A percentile compares a stretch with the other conserved stretches of the same genome.
Evolutionary conservation across 345 rosid genomes (phyloP).

Genomic region (Salix brachista): DNA sequence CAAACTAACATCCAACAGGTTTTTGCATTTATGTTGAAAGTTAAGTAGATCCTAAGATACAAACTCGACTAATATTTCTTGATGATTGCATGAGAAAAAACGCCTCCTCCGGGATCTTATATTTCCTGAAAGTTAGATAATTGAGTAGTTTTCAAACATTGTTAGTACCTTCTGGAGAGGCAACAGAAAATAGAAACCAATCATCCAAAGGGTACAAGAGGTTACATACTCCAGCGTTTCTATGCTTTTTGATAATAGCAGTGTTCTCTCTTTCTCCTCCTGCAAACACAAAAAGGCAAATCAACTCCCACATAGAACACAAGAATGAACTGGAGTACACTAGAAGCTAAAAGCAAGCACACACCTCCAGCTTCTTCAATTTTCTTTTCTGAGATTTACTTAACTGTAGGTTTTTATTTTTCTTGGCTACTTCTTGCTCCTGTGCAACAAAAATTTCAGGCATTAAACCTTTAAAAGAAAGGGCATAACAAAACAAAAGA

Average conservation of each 20-base stretch:
- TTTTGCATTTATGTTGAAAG: not conserved
- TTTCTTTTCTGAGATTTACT: slow-evolving; percentile 70
- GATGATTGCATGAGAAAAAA: slow-evolving; percentile 65
- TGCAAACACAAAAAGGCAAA: slow-evolving; percentile 7
- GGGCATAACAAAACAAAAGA: slow-evolving; percentile 2
- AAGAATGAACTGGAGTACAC: not conserved
- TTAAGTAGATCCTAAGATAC: slow-evolving; percentile 21
- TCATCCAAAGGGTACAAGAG: not conserved
- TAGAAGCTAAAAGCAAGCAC: not conserved
- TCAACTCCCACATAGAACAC: not conserved
- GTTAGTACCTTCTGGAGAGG: not conserved
- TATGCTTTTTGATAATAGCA: slow-evolving; percentile 42
- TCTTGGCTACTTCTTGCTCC: slow-evolving; percentile 23
- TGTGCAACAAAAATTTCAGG: not conserved
- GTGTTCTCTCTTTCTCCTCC: slow-evolving; percentile 60
- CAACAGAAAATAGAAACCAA: slow-evolving; percentile 3
- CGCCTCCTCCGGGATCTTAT: slow-evolving; percentile 57
- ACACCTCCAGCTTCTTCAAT: slow-evolving; percentile 67
- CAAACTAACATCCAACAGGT: slow-evolving; percentile 2
- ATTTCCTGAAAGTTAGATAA: slow-evolving; percentile 43
- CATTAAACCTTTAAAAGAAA: not conserved
- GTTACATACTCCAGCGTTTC: slow-evolving; percentile 55
- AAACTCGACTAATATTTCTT: slow-evolving; percentile 56
- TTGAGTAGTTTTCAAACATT: not conserved
- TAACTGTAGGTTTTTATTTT: slow-evolving; percentile 14